Conservation (phyloP, 768 basidiomycete genomes). For the Pisolithus marmoratus region DNA sequence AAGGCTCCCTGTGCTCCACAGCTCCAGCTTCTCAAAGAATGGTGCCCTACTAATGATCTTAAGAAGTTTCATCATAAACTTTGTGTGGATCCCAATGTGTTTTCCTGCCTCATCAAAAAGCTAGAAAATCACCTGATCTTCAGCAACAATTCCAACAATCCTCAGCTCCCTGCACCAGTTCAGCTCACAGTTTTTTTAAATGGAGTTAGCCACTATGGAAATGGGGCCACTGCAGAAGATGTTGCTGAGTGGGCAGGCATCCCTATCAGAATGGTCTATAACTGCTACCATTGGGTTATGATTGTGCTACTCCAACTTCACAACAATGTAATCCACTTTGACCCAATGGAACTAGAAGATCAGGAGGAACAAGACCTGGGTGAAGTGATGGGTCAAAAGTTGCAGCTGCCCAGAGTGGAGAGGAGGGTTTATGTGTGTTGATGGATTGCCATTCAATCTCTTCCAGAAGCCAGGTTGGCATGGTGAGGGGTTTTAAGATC, state of each 20-base stretch:
- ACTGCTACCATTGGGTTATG: slow-evolving; percentile 13
- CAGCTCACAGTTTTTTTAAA: slow-evolving; percentile 27
- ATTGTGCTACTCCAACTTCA: slow-evolving; percentile 10
- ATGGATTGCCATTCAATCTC: slow-evolving; percentile 8
- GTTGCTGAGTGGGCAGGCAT: slow-evolving; percentile 16
- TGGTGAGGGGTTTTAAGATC: slow-evolving; percentile 11
- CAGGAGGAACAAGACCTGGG: neutral
- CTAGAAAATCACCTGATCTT: slow-evolving; percentile 26
- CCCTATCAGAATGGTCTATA: slow-evolving; percentile 14
- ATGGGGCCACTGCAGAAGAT: slow-evolving; percentile 12
- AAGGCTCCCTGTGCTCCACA: neutral
- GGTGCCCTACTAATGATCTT: slow-evolving; percentile 5
- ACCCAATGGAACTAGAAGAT: neutral
- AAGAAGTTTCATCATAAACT: slow-evolving; percentile 23
- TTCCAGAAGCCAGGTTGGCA: slow-evolving; percentile 18
- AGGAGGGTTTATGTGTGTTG: slow-evolving; percentile 9
- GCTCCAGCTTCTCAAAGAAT: slow-evolving; percentile 9
- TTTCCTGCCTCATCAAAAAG: slow-evolving; percentile 12
- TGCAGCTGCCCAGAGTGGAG: neutral
- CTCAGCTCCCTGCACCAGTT: slow-evolving; percentile 20
- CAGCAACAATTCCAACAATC: slow-evolving; percentile 11
- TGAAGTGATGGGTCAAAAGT: neutral
- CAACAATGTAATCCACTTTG: slow-evolving; percentile 1
- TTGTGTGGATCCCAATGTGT: slow-evolving; percentile 18
- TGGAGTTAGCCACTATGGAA: slow-evolving; percentile 18